A percentile compares a stretch with the other conserved stretches of the same genome.
Conservation (phyloP, 2,329 filamentous ascomycete genomes). For the Monilinia laxa region DNA sequence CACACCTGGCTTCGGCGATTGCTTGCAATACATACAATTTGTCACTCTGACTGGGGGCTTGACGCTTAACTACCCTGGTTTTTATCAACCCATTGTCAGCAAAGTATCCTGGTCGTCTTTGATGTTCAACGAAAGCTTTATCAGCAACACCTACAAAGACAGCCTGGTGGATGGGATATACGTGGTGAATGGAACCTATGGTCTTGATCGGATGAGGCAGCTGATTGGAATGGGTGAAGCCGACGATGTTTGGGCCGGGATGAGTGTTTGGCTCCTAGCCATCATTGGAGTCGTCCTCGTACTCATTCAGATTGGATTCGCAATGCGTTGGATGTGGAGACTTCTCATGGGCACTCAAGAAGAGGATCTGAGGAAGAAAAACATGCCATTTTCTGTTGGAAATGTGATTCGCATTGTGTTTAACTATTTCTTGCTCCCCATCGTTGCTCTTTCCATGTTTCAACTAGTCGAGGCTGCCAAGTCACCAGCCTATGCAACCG, state of each 20-base stretch:
- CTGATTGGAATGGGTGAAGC: constrained; percentile 75
- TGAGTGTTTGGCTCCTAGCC: constrained; percentile 85
- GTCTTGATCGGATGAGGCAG: constrained; percentile 76
- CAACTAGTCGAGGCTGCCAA: constrained; percentile 75
- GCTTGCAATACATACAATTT: constrained; percentile 95
- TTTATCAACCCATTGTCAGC: constrained; percentile 87
- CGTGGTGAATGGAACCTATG: constrained; percentile 71
- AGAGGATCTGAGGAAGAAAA: constrained; percentile 87
- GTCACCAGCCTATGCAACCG: constrained; percentile 71
- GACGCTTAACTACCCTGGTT: constrained; percentile 86
- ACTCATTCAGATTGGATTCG: constrained; percentile 74
- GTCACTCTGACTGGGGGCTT: constrained; percentile 83
- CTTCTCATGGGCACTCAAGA: constrained; percentile 69
- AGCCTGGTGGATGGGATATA: constrained; percentile 85
- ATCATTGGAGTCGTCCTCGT: constrained; percentile 68
- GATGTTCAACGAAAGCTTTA: constrained; percentile 90
- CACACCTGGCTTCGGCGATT: constrained; percentile 94
- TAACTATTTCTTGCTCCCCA: constrained; percentile 87
- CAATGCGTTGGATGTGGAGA: constrained; percentile 73
- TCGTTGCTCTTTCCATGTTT: constrained; percentile 84
- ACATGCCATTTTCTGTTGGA: constrained; percentile 80
- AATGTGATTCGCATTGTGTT: constrained; percentile 83
- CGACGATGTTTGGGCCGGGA: constrained; percentile 87
- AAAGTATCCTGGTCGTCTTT: constrained; percentile 85
- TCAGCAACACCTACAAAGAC: constrained; percentile 64